phyloP scores from a whole-genome alignment of 345 rosid species.

The Eucalyptus fibrosa region DNA sequence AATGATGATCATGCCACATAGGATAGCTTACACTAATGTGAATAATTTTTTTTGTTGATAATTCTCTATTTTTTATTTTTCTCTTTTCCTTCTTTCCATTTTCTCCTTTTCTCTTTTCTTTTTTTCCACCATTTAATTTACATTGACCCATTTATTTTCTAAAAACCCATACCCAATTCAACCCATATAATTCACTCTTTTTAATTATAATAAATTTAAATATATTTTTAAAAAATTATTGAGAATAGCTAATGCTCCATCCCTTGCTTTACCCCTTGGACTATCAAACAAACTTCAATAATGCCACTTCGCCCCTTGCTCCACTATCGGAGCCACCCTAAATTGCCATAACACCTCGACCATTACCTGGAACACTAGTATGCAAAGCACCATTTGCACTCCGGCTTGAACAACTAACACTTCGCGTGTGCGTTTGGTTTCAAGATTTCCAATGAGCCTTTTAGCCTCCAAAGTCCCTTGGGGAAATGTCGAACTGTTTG shows the following conservation, averaged over 20 bases:
- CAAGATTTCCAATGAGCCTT: accelerated
- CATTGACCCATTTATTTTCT: background rate
- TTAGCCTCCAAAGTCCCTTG: accelerated
- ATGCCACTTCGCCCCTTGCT: background rate
- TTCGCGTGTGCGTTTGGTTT: accelerated
- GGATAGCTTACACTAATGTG: accelerated
- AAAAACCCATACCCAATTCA: background rate
- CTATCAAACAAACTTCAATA: accelerated
- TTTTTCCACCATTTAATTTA: no score
- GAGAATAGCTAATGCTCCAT: accelerated
- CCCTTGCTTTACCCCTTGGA: no score
- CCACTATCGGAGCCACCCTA: accelerated
- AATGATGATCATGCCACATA: accelerated
- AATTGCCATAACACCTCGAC: accelerated
- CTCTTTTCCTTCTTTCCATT: no score
- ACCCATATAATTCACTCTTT: no score
- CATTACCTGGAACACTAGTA: background rate
- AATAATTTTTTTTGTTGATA: no score
- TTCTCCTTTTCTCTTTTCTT: no score
- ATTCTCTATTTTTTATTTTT: no score
- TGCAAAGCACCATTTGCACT: background rate
- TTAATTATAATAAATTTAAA: no score
- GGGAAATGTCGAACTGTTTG: accelerated
- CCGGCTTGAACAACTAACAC: accelerated
- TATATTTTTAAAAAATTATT: accelerated